Conservation (phyloP, 2,329 filamentous ascomycete species). For the Fusarium torulosum region DNA sequence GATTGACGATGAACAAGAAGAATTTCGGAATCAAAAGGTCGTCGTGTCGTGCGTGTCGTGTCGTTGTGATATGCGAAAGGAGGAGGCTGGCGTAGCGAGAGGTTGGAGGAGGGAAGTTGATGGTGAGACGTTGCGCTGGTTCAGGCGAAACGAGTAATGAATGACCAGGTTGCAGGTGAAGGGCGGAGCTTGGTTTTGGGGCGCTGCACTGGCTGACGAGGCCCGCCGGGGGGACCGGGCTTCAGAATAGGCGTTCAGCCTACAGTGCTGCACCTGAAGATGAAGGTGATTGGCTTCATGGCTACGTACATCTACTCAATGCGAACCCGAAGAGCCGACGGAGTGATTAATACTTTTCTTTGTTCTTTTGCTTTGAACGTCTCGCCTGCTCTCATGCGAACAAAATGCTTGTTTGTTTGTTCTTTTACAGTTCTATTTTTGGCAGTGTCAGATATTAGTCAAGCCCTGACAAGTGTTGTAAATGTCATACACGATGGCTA, state of each 20-base stretch:
- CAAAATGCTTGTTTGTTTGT: background rate
- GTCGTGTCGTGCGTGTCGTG: conserved; percentile 35
- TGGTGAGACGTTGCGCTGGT: conserved; percentile 48
- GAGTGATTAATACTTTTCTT: conserved; percentile 1
- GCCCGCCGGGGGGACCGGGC: background rate
- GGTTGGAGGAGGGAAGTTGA: conserved; percentile 47
- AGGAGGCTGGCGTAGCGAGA: conserved; percentile 44
- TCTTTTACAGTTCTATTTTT: background rate
- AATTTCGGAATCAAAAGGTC: conserved; percentile 24
- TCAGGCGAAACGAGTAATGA: conserved; percentile 49
- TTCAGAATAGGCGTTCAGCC: background rate
- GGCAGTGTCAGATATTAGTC: background rate
- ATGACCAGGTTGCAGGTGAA: conserved; percentile 38
- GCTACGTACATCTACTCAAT: conserved; percentile 19
- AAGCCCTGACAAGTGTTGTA: background rate
- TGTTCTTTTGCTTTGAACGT: background rate
- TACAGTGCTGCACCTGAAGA: conserved; percentile 6
- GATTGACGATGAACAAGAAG: conserved; percentile 18
- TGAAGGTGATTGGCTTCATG: conserved; percentile 8
- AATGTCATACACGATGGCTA: background rate
- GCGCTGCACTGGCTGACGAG: conserved; percentile 28
- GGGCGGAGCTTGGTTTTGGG: conserved; percentile 31
- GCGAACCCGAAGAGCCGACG: background rate
- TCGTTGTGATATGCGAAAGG: conserved; percentile 39
- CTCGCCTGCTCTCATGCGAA: background rate